Conservation (phyloP, 2,329 filamentous ascomycete genomes). For the Verticillium alfalfae region DNA sequence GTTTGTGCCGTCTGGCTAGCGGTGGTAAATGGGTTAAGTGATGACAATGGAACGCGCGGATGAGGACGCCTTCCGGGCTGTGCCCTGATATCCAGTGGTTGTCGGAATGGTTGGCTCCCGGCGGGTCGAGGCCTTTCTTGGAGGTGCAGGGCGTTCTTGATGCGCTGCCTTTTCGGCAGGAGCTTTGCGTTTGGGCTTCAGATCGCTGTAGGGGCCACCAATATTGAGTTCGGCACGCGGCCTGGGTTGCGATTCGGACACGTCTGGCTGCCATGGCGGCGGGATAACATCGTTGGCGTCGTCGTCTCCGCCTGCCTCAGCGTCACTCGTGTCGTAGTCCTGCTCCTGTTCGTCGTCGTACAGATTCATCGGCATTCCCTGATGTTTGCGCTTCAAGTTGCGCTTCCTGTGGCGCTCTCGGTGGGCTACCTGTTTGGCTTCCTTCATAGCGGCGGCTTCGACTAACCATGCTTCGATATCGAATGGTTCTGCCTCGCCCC, state of each 20-base stretch:
- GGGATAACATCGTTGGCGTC: slow-evolving; percentile 8
- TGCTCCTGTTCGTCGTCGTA: slow-evolving; percentile 7
- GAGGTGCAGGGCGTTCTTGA: background rate
- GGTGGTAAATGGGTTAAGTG: slow-evolving; percentile 11
- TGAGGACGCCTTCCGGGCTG: slow-evolving; percentile 19
- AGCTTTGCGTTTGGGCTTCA: background rate
- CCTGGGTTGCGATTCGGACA: background rate
- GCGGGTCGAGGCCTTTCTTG: background rate
- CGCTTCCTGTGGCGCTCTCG: slow-evolving; percentile 5
- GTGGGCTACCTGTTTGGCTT: slow-evolving; percentile 4
- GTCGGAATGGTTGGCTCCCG: background rate
- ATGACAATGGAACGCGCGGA: background rate
- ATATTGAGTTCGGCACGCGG: background rate
- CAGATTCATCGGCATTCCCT: slow-evolving; percentile 4
- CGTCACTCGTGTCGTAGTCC: slow-evolving; percentile 9
- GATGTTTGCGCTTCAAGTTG: slow-evolving; percentile 5
- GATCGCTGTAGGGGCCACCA: background rate
- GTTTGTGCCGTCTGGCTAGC: slow-evolving; percentile 3
- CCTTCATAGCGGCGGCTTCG: slow-evolving; percentile 4
- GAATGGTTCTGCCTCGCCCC: slow-evolving; percentile 26
- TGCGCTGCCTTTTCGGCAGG: slow-evolving; percentile 2
- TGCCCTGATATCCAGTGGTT: slow-evolving; percentile 23
- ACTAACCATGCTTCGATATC: slow-evolving; percentile 24
- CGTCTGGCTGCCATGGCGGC: slow-evolving; percentile 3
- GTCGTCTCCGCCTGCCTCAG: background rate